phyloP scores from a whole-genome alignment of 306 rosid genomes.

The Prunus mira region DNA sequence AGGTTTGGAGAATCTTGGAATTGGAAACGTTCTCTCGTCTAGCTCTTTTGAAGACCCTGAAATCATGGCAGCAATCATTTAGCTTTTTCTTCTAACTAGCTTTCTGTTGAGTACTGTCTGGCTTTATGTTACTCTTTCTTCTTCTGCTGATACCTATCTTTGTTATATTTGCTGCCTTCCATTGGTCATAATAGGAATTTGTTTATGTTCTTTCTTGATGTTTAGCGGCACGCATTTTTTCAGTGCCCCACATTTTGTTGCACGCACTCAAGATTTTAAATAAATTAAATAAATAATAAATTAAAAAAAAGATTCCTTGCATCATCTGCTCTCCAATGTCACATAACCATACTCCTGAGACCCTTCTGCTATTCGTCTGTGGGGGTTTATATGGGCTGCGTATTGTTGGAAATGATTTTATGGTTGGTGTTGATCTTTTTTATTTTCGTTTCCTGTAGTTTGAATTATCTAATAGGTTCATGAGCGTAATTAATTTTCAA shows the following conservation, averaged over 20 bases:
- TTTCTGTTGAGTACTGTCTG: conserved; percentile 49
- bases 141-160: no score
- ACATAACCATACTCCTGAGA: neutral
- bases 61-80: conserved; percentile 34
- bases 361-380: no score
- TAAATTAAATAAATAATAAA: no score
- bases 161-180: no score
- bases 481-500: neutral
- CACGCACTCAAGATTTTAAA: neutral
- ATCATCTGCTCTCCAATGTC: neutral
- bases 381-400: no score
- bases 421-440: neutral
- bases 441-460: neutral
- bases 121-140: neutral
- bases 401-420: no score
- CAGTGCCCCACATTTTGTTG: no score
- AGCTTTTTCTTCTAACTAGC: conserved; percentile 45
- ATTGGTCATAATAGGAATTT: neutral
- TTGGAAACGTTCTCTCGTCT: conserved; percentile 49
- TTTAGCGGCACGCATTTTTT: neutral
- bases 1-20: conserved; percentile 40
- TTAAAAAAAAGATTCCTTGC: neutral
- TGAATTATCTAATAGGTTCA: neutral
- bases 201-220: neutral
- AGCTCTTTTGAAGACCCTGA: conserved; percentile 49